A percentile compares a stretch with the other conserved stretches of the same genome.
Conservation (phyloP, 768 basidiomycete species). For the Trametes maxima region DNA sequence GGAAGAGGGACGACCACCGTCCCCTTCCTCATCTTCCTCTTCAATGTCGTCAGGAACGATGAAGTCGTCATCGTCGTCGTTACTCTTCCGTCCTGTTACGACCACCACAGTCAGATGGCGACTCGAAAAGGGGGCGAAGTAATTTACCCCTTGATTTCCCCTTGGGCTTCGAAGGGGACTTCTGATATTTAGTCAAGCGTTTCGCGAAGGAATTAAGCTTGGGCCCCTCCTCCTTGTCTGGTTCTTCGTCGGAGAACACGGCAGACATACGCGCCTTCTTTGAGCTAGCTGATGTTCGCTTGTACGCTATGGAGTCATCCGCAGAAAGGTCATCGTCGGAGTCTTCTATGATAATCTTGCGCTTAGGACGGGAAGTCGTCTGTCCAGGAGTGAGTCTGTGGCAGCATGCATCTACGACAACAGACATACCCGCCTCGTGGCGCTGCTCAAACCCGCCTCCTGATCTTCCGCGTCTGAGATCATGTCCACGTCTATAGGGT, state of each 20-base stretch:
- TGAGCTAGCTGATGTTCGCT: constrained; percentile 39
- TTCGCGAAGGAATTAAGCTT: constrained; percentile 53
- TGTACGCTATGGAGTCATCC: constrained; percentile 20
- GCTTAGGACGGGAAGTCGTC: constrained; percentile 33
- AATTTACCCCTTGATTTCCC: constrained; percentile 42
- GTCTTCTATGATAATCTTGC: constrained; percentile 68
- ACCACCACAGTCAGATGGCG: not conserved
- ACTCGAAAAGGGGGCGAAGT: not conserved
- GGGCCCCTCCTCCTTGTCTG: constrained; percentile 47
- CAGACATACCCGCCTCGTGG: constrained; percentile 19
- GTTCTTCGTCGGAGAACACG: constrained; percentile 48
- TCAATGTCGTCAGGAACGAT: constrained; percentile 70
- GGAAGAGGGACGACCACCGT: constrained; percentile 47
- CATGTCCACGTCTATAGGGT: constrained; percentile 79
- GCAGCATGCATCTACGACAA: not conserved
- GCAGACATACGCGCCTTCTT: constrained; percentile 67
- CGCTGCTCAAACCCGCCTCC: constrained; percentile 20
- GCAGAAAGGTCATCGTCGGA: constrained; percentile 62
- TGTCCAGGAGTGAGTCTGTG: not conserved
- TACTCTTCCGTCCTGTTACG: constrained; percentile 43
- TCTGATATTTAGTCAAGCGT: constrained; percentile 64
- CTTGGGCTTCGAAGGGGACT: constrained; percentile 51
- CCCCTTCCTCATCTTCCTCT: constrained; percentile 41
- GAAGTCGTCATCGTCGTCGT: constrained; percentile 72
- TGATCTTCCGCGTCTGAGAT: constrained; percentile 52